Percentiles rank a stretch among this genome's conserved stretches.
These are phyloP conservation scores for Arthromyces matolae DNA, from an alignment of 768 basidiomycete genomes.

Conservation along the genomic window DNA sequence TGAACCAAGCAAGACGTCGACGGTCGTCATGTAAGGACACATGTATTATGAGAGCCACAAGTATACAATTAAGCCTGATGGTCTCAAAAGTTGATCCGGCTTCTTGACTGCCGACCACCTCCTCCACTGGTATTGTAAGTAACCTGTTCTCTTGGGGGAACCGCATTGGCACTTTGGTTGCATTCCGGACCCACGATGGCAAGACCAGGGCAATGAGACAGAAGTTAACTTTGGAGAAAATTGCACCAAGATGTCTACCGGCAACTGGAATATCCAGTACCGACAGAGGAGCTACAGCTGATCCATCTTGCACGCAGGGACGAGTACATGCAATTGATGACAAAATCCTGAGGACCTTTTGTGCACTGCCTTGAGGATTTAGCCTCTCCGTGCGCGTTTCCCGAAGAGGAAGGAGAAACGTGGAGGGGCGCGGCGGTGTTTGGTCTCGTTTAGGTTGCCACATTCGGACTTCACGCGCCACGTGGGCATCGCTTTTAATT, in stretches of 20 bases:
- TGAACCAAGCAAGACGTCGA: neutral
- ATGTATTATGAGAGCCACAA: neutral
- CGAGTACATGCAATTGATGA: neutral
- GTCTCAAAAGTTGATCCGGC: slow-evolving; percentile 6
- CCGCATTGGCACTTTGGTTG: slow-evolving; percentile 3
- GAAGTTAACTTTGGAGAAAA: slow-evolving; percentile 4
- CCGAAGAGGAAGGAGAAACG: slow-evolving; percentile 22
- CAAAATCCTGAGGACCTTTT: slow-evolving; percentile 2
- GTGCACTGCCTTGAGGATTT: slow-evolving; percentile 29
- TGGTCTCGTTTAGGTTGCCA: slow-evolving; percentile 15
- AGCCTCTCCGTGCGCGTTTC: slow-evolving; percentile 21
- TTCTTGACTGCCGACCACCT: neutral
- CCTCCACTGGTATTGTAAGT: neutral
- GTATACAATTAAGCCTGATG: no score
- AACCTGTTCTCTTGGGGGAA: slow-evolving; percentile 1
- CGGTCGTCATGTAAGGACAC: neutral
- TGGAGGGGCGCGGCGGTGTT: slow-evolving; percentile 19
- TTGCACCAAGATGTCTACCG: neutral
- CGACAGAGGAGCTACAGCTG: slow-evolving; percentile 4
- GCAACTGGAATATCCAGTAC: slow-evolving; percentile 7
- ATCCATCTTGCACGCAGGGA: slow-evolving; percentile 12
- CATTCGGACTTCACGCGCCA: slow-evolving; percentile 13
- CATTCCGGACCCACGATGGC: slow-evolving; percentile 5
- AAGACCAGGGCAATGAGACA: slow-evolving; percentile 7
- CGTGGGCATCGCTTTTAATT: slow-evolving; percentile 25